Percentiles rank a stretch among this genome's conserved stretches.
These are phyloP conservation scores for Lathyrus oleraceus DNA, from an alignment of 306 rosid genomes.

Conservation along the genomic window DNA sequence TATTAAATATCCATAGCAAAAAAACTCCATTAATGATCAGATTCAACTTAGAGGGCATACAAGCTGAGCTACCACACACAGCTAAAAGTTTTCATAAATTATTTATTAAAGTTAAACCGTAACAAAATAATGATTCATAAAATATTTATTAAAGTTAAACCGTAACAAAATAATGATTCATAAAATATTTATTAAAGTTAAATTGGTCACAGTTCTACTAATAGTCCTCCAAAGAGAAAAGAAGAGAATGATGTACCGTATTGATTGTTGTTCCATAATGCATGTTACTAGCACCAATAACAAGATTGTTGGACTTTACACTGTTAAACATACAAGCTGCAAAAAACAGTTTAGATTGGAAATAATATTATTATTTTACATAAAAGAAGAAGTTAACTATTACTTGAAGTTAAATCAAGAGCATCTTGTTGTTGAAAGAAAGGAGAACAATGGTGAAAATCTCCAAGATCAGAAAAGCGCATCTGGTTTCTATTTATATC, in stretches of 20 bases:
- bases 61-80: no score
- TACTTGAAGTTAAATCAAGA: constrained; percentile 84
- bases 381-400: neutral
- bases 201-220: no score
- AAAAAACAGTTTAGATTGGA: constrained; percentile 28
- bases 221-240: neutral
- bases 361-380: neutral
- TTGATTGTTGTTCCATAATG: constrained; percentile 54
- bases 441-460: constrained; percentile 65
- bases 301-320: constrained; percentile 55
- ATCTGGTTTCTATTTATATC: constrained; percentile 43
- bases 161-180: no score
- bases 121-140: no score
- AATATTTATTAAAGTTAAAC: no score
- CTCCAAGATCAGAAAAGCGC: constrained; percentile 65
- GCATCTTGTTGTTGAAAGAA: constrained; percentile 65
- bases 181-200: no score
- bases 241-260: constrained; percentile 46
- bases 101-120: no score
- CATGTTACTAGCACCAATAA: constrained; percentile 51
- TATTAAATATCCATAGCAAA: neutral
- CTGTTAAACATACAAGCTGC: constrained; percentile 60
- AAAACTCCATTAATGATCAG: no score
- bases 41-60: no score
- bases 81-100: no score